Evolutionary conservation across 768 basidiomycete genomes (phyloP), one percentile per base, ranked within the genome.

Genomic region (Gautieria morchelliformis): DNA sequence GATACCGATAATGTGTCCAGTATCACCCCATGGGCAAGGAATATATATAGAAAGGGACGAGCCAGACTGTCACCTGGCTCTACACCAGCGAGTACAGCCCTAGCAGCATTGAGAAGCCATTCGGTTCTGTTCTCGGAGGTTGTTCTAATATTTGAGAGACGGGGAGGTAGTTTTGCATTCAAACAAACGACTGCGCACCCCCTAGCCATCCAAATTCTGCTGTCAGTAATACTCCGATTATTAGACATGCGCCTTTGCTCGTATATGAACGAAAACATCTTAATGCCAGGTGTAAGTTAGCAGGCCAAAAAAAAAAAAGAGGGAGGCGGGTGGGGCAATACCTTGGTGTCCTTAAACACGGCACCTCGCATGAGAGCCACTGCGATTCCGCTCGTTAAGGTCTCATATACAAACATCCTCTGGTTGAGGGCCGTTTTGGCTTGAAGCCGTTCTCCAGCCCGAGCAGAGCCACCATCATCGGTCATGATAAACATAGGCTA

Each of bases 401-500:
- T 67, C 20, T 72, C 65, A 40, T 74, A 78, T 1, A 87, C 60
- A 60, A 83, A 78, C 1, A 66, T 44, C 5, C 84, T 73, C 55
- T 84, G 80, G 5, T 67, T 61, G 1, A 86, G 69, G 15, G 75
- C 66, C 19, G 70, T 66, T 30, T 64, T 67, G 1, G 65, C 56
- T 7, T 59, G 53, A 10, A 64, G 58, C 20, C 56, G 42, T 50
- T 14, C 42, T 20, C 61, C 60, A 8, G 65, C 57, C 0, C 62
- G 58, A 4, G 62, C 57, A 4, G 67, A 46, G 8, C 74, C 78
- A 8, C 81, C 83, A 55, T 83, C 83, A 58, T 79, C 77, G 19
- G 73, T 69, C 68, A 87, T 71, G 30, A 79, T 72, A 56, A 85
- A 85, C 83, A 87, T 84, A 1, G 86, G 85, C 82, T 85, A 59